phyloP scores from a whole-genome alignment of 192 early-diverging fungal genomes.

The Coemansia sp. region DNA sequence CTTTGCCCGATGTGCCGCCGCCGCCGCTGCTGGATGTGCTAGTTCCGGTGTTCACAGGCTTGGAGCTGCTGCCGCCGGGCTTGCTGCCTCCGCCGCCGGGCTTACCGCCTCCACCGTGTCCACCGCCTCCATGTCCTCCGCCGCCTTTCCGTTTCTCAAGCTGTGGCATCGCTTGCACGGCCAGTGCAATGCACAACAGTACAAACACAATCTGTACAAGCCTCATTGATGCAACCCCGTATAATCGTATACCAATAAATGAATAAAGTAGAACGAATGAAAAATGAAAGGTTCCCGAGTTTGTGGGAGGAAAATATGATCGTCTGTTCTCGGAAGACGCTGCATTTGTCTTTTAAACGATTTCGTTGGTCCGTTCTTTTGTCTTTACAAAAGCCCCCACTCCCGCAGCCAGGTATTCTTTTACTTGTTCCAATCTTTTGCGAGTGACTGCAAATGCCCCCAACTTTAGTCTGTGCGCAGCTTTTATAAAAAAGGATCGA shows the following conservation, averaged over 20 bases:
- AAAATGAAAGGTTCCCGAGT: neutral
- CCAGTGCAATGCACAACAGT: slow-evolving; percentile 14
- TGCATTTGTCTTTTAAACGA: no score
- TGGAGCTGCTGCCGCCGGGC: slow-evolving; percentile 6
- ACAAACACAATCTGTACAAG: slow-evolving; percentile 22
- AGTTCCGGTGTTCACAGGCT: slow-evolving; percentile 3
- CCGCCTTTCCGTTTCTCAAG: slow-evolving; percentile 22
- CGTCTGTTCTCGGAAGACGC: no score
- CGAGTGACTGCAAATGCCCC: no score
- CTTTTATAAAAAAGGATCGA: no score
- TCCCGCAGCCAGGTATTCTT: no score
- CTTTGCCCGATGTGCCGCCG: slow-evolving; percentile 36
- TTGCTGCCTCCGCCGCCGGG: slow-evolving; percentile 18
- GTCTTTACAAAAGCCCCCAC: no score
- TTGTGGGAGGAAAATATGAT: no score
- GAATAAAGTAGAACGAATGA: neutral
- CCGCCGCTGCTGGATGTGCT: slow-evolving; percentile 24
- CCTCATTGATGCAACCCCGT: neutral
- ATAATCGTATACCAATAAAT: neutral
- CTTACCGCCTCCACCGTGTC: slow-evolving; percentile 8
- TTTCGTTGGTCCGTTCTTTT: no score
- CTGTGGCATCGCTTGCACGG: neutral
- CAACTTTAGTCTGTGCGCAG: no score
- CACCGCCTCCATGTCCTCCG: neutral
- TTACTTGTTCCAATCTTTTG: no score